A percentile compares a stretch with the other conserved stretches of the same genome.
phyloP scores from a whole-genome alignment of 768 basidiomycete genomes.

The Candolleomyces aberdarensis region DNA sequence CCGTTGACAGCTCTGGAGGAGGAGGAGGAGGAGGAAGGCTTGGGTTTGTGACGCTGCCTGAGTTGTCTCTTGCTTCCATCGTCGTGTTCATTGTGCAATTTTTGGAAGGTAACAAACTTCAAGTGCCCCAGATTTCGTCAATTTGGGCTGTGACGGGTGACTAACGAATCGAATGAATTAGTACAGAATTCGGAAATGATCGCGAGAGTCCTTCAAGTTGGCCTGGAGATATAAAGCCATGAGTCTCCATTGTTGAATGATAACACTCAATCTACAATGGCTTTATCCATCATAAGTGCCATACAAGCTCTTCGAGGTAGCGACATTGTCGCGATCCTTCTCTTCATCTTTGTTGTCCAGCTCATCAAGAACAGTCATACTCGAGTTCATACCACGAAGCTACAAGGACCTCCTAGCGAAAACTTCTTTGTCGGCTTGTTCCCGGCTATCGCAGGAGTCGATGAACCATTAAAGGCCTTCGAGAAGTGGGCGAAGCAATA shows the following conservation, averaged over 20 bases:
- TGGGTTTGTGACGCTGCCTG: conserved; percentile 13
- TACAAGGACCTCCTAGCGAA: conserved; percentile 38
- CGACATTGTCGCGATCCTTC: neutral
- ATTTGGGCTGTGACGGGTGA: no score
- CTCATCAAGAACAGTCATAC: neutral
- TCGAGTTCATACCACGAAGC: conserved; percentile 24
- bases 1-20: neutral
- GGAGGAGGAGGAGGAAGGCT: conserved; percentile 3
- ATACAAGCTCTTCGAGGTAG: neutral
- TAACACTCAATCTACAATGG: no score
- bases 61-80: conserved; percentile 8
- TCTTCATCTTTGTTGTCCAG: no score
- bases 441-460: conserved; percentile 22
- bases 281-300: no score
- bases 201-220: no score
- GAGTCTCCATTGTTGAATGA: no score
- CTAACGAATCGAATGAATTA: no score
- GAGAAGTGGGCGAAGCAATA: conserved; percentile 49
- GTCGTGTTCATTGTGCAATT: neutral
- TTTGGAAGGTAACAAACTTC: no score
- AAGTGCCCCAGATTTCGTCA: no score
- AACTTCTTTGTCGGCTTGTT: conserved; percentile 37
- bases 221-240: no score
- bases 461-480: conserved; percentile 27
- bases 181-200: no score